phyloP scores from a whole-genome alignment of 2,329 filamentous ascomycete species.

The Trichoderma koningiopsis region DNA sequence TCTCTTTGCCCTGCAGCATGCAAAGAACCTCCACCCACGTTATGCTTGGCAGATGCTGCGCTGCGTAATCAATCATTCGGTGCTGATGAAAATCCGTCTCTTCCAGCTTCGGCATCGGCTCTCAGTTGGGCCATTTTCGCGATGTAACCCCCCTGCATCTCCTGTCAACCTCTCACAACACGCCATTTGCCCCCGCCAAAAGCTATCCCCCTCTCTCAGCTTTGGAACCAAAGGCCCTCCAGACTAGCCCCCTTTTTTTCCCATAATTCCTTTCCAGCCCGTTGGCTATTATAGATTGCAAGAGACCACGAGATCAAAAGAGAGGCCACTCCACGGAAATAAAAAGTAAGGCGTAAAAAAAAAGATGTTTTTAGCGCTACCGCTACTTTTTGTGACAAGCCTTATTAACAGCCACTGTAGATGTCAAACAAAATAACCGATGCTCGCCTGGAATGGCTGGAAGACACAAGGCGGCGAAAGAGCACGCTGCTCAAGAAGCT shows the following conservation, averaged over 20 bases:
- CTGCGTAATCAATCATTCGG: not conserved
- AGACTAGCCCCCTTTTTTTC: slow-evolving; percentile 8
- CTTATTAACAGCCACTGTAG: slow-evolving; percentile 6
- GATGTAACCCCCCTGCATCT: slow-evolving; percentile 11
- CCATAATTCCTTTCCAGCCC: slow-evolving; percentile 10
- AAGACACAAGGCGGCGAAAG: slow-evolving; percentile 18
- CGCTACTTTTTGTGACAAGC: not conserved
- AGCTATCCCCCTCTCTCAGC: slow-evolving; percentile 16
- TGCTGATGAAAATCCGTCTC: not conserved
- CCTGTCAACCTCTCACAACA: not conserved
- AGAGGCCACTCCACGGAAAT: not conserved
- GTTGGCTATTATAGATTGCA: not conserved
- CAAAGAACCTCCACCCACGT: slow-evolving; percentile 8
- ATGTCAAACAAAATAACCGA: slow-evolving; percentile 25
- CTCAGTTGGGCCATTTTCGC: slow-evolving; percentile 1
- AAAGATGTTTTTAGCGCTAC: not conserved
- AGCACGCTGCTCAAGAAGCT: slow-evolving; percentile 19
- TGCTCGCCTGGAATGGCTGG: slow-evolving; percentile 22
- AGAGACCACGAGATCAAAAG: not conserved
- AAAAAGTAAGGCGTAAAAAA: slow-evolving; percentile 16
- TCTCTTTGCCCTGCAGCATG: not conserved
- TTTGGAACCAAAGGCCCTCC: slow-evolving; percentile 1
- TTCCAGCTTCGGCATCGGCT: slow-evolving; percentile 1
- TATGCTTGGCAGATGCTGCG: slow-evolving; percentile 12
- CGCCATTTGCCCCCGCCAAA: not conserved